Percentiles rank a stretch among this genome's conserved stretches.
Evolutionary conservation across 2,329 filamentous ascomycete genomes (phyloP).

Genomic region (Cladosporium sp.): DNA sequence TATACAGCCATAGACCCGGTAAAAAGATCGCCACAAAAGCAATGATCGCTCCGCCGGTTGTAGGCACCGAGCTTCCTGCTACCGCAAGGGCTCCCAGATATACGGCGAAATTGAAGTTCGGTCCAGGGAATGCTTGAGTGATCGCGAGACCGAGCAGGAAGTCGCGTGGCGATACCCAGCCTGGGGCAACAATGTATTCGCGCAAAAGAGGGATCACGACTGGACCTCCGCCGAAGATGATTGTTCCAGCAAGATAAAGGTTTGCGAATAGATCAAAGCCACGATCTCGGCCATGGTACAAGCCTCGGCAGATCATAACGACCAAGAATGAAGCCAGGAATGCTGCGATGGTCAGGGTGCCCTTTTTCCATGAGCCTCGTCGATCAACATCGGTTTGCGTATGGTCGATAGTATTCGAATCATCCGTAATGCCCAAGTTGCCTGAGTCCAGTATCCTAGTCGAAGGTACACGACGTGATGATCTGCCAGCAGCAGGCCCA

Average conservation of each 20-base stretch:
- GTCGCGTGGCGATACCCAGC: slow-evolving; percentile 67
- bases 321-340: slow-evolving; percentile 56
- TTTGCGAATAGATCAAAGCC: slow-evolving; percentile 64
- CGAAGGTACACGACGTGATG: not conserved
- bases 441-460: not conserved
- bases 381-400: not conserved
- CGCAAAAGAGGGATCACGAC: slow-evolving; percentile 43
- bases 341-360: slow-evolving; percentile 33
- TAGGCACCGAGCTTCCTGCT: slow-evolving; percentile 24
- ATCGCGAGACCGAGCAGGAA: slow-evolving; percentile 70
- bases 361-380: slow-evolving; percentile 26
- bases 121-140: slow-evolving; percentile 65
- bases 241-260: slow-evolving; percentile 68
- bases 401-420: not conserved
- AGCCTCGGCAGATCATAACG: slow-evolving; percentile 49
- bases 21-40: slow-evolving; percentile 37
- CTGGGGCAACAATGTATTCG: slow-evolving; percentile 56
- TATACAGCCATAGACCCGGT: slow-evolving; percentile 36
- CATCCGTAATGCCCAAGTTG: not conserved
- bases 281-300: slow-evolving; percentile 39
- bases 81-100: slow-evolving; percentile 39
- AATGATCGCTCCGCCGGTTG: slow-evolving; percentile 34
- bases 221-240: slow-evolving; percentile 45
- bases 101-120: slow-evolving; percentile 53
- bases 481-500: too few species aligned